Percentiles rank a stretch among this genome's conserved stretches.
These are phyloP conservation scores for Ceratobasidium sp. DNA, from an alignment of 1,284 basidiomycete genomes.

Conservation along the genomic window DNA sequence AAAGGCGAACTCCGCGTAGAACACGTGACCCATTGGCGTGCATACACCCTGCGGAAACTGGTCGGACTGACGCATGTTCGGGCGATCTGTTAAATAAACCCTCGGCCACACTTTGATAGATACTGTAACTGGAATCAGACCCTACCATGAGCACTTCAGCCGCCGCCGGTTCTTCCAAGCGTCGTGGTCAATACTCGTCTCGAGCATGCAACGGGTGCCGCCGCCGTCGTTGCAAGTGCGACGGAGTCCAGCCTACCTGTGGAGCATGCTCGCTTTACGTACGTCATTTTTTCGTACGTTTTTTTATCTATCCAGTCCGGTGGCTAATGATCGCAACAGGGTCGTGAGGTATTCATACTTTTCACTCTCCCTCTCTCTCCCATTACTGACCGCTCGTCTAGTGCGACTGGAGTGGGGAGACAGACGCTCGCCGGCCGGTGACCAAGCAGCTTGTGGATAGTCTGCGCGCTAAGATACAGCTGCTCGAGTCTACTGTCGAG, in stretches of 20 bases:
- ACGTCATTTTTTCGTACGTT: background rate
- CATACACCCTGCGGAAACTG: too few relatives aligned
- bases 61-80: too few relatives aligned
- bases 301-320: background rate
- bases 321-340: constrained; percentile 5
- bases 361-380: background rate
- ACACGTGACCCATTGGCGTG: too few relatives aligned
- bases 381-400: background rate
- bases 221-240: constrained; percentile 29
- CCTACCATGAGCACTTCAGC: too few relatives aligned
- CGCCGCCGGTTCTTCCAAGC: background rate
- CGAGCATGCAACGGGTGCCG: constrained; percentile 30
- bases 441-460: constrained; percentile 29
- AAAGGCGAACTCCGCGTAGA: too few relatives aligned
- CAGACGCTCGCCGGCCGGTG: constrained; percentile 11
- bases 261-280: constrained; percentile 12
- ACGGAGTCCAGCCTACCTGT: constrained; percentile 28
- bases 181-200: constrained; percentile 12
- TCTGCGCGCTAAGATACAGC: constrained; percentile 13
- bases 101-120: too few relatives aligned
- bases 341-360: constrained; percentile 7
- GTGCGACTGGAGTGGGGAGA: constrained; percentile 17
- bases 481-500: background rate
- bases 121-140: too few relatives aligned
- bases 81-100: too few relatives aligned